These are phyloP conservation scores for Aspergillus indologenus DNA, from an alignment of 495 filamentous ascomycete species.

Conservation along the genomic window DNA sequence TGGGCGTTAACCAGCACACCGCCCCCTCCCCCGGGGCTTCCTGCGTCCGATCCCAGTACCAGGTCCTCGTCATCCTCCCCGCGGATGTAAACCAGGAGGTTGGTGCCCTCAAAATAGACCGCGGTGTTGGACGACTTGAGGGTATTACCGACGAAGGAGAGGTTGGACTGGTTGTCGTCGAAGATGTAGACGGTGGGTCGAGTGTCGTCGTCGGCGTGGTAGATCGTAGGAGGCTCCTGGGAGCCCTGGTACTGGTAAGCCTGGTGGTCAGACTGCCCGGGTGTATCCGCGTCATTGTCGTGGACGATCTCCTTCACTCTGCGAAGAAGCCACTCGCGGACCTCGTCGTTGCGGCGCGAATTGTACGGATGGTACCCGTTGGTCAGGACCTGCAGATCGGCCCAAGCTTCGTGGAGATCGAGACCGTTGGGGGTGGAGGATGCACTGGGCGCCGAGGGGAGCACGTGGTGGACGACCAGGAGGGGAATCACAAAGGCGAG, in stretches of 20 bases:
- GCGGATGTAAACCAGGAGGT: conserved; percentile 87
- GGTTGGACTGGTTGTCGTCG: conserved; percentile 77
- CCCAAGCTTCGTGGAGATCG: conserved; percentile 82
- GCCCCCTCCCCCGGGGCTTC: conserved; percentile 52
- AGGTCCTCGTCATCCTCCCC: conserved; percentile 67
- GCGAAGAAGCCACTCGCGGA: conserved; percentile 71
- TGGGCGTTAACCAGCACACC: conserved; percentile 92
- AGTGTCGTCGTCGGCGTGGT: conserved; percentile 21
- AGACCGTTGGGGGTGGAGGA: conserved; percentile 55
- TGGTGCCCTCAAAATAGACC: conserved; percentile 85
- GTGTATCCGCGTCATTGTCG: conserved; percentile 7
- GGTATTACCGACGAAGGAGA: conserved; percentile 50
- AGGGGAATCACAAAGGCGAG: conserved; percentile 66
- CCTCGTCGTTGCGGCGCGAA: conserved; percentile 72
- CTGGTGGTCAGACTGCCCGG: too few species aligned
- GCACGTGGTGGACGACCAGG: conserved; percentile 68
- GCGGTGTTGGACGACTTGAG: conserved; percentile 28
- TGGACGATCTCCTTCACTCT: conserved; percentile 67
- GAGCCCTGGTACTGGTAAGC: conserved; percentile 29
- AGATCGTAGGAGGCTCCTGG: conserved; percentile 20
- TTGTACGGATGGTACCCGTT: conserved; percentile 84
- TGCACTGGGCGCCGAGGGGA: conserved; percentile 60
- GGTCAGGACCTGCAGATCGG: conserved; percentile 73
- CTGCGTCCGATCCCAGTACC: conserved; percentile 58
- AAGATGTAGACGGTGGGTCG: conserved; percentile 61